These are phyloP conservation scores for Sclerotinia nivalis DNA, from an alignment of 2,329 filamentous ascomycete genomes.

Conservation along the genomic window DNA sequence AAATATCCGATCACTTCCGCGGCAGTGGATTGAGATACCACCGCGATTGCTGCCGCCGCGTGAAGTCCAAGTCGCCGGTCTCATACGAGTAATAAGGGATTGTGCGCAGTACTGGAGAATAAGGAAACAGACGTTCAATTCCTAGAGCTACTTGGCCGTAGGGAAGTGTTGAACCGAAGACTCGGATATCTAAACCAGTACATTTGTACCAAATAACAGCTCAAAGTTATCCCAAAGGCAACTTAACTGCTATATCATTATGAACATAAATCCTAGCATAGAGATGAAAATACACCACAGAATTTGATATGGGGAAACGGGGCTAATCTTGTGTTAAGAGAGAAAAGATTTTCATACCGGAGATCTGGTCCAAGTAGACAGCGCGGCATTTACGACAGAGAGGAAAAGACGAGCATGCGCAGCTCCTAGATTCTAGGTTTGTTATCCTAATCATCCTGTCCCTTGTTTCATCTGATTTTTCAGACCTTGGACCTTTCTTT, in stretches of 20 bases:
- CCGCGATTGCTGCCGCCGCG: no score
- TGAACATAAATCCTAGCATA: no score
- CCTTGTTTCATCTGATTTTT: no score
- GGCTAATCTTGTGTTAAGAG: not conserved
- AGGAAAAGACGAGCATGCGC: not conserved
- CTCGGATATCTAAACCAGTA: not conserved
- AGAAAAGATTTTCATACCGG: not conserved
- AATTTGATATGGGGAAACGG: not conserved
- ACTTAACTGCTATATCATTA: fast-evolving
- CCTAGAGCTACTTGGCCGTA: not conserved
- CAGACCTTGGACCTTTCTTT: not conserved
- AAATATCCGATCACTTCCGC: no score
- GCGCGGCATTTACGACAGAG: not conserved
- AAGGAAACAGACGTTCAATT: not conserved
- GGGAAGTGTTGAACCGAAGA: not conserved
- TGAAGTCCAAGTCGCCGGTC: no score
- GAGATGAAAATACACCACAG: fast-evolving
- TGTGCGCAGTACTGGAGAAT: fast-evolving
- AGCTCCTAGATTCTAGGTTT: not conserved
- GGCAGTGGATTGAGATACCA: no score
- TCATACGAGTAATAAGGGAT: no score
- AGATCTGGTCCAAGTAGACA: not conserved
- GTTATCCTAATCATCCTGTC: not conserved
- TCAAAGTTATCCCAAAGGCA: not conserved
- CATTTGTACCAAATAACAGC: not conserved